Base-by-base conservation (phyloP, 2,329 filamentous ascomycete species). In the Diaporthe helianthi region DNA sequence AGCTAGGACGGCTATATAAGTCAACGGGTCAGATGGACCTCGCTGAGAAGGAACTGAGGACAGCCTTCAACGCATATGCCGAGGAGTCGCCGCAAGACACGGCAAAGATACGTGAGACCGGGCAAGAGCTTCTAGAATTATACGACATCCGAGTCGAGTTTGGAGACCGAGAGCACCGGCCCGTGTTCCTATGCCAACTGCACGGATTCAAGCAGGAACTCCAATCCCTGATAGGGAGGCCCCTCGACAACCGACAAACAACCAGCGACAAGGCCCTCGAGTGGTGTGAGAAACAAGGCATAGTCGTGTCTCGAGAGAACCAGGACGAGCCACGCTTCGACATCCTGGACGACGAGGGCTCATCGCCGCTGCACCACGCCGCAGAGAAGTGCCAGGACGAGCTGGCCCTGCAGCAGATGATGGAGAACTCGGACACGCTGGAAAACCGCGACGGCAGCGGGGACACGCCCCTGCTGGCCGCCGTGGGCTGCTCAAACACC, bases 1-100 rank as follows among this genome's bases (percentile, higher is more conserved):
- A 68, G 15, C 24, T 70, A 6, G 69, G 65, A 12, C 26, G 52
- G n/a, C 58, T 65, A 5, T 70, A 52, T 58, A 70, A 70, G 58
- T 65, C 68, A 2, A 68, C 36, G 15, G 4, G 22, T 7, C 65
- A 47, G 22, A 29, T 65, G 33, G 52, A 58, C 4, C n/a, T 4
- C 3, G 65, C 69, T 4, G 47, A 65, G 65, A n/a, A 33, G 8
- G 41, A 41, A 2, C 17, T 70, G 17, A 70, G 60, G 2, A 53
- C 17, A n/a, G 51, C 51, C 2, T 70, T 68, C 46, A 24, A 58
- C 38, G 46, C 33, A 2, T 63, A 60, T 24, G 33, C 33, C 13
- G 41, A 65, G 22, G 51, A 58, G 10, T 22, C 6, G 0, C 58
- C 58, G 0, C 33, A 17, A 7, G 22, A 70, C 4, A 15, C 46